phyloP scores from a whole-genome alignment of 768 basidiomycete genomes.

The Pleurotus tuoliensis region DNA sequence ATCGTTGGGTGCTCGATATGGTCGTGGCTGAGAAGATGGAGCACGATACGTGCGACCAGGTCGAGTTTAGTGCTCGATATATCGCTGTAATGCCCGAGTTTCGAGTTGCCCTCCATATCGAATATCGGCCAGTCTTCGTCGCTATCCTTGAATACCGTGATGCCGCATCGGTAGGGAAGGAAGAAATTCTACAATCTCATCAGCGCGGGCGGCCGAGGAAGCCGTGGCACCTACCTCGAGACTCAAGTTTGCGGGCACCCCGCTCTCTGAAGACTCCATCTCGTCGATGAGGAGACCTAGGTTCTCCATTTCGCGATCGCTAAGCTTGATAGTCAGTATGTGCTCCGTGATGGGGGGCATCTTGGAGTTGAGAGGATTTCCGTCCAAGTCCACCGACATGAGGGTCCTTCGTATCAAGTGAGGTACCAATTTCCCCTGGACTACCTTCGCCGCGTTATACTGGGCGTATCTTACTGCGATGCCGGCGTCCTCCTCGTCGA shows the following conservation, averaged over 20 bases:
- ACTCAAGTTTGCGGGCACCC: neutral
- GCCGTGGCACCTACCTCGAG: neutral
- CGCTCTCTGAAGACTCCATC: neutral
- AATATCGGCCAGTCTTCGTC: neutral
- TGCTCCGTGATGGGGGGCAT: neutral
- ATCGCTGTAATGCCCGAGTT: neutral
- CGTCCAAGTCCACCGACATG: neutral
- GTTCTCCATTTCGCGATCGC: neutral
- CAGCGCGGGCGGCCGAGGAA: too few relatives aligned
- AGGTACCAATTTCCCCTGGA: neutral
- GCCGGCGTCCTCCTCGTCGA: neutral
- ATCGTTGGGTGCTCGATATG: neutral
- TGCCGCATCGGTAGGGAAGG: neutral
- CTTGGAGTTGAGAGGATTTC: neutral
- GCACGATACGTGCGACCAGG: neutral
- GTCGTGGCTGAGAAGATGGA: neutral
- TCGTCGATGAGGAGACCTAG: neutral
- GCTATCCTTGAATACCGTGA: neutral
- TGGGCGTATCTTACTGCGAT: neutral
- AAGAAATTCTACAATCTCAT: neutral
- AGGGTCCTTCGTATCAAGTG: conserved; percentile 4
- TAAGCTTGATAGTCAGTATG: neutral
- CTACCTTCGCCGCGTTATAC: neutral
- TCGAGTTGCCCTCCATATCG: neutral
- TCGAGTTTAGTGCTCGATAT: neutral